Percentiles rank a stretch among this genome's conserved stretches.
phyloP scores from a whole-genome alignment of 2,329 filamentous ascomycete species.

The Mycosphaerella arachidis region DNA sequence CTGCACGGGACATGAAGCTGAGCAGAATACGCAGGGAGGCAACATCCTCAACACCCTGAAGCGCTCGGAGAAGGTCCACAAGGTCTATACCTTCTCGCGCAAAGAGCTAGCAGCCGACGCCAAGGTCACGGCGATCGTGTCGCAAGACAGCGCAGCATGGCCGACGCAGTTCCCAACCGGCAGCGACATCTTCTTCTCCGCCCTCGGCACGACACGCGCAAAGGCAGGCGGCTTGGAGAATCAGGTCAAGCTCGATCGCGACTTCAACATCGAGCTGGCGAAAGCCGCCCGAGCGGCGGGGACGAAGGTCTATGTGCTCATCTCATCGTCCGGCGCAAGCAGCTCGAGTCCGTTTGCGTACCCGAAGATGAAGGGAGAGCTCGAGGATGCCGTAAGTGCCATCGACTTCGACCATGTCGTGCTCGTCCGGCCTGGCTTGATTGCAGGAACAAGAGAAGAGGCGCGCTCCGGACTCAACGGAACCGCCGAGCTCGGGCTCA shows the following conservation, averaged over 20 bases:
- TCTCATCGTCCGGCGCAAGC: constrained; percentile 57
- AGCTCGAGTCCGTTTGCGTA: constrained; percentile 54
- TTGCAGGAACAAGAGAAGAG: constrained; percentile 65
- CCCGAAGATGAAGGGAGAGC: constrained; percentile 74
- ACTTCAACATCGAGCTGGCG: constrained; percentile 76
- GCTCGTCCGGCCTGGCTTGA: constrained; percentile 68
- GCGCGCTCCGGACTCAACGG: constrained; percentile 34
- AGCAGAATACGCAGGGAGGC: constrained; percentile 52
- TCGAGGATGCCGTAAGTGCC: constrained; percentile 71
- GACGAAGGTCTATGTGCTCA: constrained; percentile 69
- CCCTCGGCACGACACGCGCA: constrained; percentile 73
- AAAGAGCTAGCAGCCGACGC: constrained; percentile 52
- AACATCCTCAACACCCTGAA: constrained; percentile 66
- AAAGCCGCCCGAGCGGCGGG: constrained; percentile 69
- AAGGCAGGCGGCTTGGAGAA: constrained; percentile 70
- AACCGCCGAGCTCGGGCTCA: constrained; percentile 54
- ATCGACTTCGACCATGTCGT: constrained; percentile 74
- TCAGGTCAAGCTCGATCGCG: constrained; percentile 84
- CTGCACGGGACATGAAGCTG: constrained; percentile 23
- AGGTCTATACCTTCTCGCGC: constrained; percentile 62
- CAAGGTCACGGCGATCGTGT: constrained; percentile 64
- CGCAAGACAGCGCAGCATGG: constrained; percentile 68
- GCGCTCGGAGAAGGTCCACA: constrained; percentile 47
- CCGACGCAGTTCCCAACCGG: constrained; percentile 54
- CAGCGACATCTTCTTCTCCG: constrained; percentile 67